A percentile compares a stretch with the other conserved stretches of the same genome.
Conservation (phyloP, 768 basidiomycete genomes). For the Trametes cingulata region DNA sequence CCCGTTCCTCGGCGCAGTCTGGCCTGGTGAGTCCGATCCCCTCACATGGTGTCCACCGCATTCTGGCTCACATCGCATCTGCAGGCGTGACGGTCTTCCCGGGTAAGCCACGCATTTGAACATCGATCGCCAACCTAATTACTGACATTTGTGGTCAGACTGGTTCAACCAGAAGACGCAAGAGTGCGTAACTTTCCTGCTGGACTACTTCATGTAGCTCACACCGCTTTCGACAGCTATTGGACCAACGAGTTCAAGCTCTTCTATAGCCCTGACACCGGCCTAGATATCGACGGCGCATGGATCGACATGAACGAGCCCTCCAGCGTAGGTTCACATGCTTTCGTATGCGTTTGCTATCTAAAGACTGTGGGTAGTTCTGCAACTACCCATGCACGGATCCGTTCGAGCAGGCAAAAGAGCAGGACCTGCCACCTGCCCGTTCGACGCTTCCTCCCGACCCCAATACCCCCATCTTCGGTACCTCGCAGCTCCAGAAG, state of each 20-base stretch:
- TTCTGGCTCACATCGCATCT: background rate
- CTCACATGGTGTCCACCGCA: background rate
- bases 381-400: slow-evolving; percentile 62
- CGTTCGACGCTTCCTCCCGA: slow-evolving; percentile 51
- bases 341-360: background rate
- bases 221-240: slow-evolving; percentile 38
- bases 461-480: slow-evolving; percentile 55
- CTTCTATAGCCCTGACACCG: slow-evolving; percentile 54
- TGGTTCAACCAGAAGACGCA: slow-evolving; percentile 61
- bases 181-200: slow-evolving; percentile 36
- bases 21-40: slow-evolving; percentile 50
- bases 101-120: slow-evolving; percentile 32
- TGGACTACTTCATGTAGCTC: background rate
- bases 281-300: slow-evolving; percentile 66
- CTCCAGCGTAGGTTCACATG: slow-evolving; percentile 47
- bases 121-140: too few species aligned
- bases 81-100: slow-evolving; percentile 59
- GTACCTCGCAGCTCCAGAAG: slow-evolving; percentile 31
- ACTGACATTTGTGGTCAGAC: too few species aligned
- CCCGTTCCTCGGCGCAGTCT: slow-evolving; percentile 55
- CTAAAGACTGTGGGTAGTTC: slow-evolving; percentile 43
- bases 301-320: slow-evolving; percentile 85
- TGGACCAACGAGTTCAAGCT: slow-evolving; percentile 63
- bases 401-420: slow-evolving; percentile 56
- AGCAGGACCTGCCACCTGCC: slow-evolving; percentile 55